phyloP scores from a whole-genome alignment of 768 basidiomycete genomes.

The Cubamyces lactineus region DNA sequence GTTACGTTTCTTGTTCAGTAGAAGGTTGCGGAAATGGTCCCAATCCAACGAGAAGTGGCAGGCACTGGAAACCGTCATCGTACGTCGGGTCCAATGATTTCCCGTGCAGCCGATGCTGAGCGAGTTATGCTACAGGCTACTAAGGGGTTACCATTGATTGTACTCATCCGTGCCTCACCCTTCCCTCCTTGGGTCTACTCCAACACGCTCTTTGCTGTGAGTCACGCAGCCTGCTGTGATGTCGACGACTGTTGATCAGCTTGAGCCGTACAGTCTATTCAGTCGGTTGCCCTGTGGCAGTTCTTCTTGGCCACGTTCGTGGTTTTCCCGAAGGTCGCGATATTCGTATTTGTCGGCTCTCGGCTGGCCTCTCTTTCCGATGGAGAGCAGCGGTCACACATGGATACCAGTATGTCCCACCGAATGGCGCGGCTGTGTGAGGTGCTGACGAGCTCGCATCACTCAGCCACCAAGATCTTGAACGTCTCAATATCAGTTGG shows the following conservation, averaged over 20 bases:
- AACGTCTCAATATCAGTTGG: slow-evolving; percentile 62
- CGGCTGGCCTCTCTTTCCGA: slow-evolving; percentile 76
- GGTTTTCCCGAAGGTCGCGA: slow-evolving; percentile 68
- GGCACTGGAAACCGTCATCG: slow-evolving; percentile 75
- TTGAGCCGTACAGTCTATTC: slow-evolving; percentile 58
- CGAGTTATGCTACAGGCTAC: slow-evolving; percentile 48
- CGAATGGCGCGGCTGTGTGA: background rate
- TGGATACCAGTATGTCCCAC: slow-evolving; percentile 67
- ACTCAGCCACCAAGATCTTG: slow-evolving; percentile 62
- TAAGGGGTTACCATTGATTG: slow-evolving; percentile 80
- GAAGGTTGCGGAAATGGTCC: slow-evolving; percentile 61
- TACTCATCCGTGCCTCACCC: slow-evolving; percentile 79
- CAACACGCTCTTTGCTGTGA: slow-evolving; percentile 77
- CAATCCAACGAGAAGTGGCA: slow-evolving; percentile 71
- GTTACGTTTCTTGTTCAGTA: slow-evolving; percentile 61
- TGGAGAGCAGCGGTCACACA: slow-evolving; percentile 68
- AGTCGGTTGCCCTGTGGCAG: slow-evolving; percentile 73
- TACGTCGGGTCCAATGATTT: slow-evolving; percentile 39
- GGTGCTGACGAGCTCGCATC: slow-evolving; percentile 1
- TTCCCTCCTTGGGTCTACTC: slow-evolving; percentile 89
- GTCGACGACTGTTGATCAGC: background rate
- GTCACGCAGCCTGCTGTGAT: slow-evolving; percentile 31
- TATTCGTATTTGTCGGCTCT: slow-evolving; percentile 81
- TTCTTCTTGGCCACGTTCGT: slow-evolving; percentile 75
- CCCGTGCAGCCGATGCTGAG: background rate